Conservation (phyloP, 768 basidiomycete species). For the Multifurca ochricompacta region DNA sequence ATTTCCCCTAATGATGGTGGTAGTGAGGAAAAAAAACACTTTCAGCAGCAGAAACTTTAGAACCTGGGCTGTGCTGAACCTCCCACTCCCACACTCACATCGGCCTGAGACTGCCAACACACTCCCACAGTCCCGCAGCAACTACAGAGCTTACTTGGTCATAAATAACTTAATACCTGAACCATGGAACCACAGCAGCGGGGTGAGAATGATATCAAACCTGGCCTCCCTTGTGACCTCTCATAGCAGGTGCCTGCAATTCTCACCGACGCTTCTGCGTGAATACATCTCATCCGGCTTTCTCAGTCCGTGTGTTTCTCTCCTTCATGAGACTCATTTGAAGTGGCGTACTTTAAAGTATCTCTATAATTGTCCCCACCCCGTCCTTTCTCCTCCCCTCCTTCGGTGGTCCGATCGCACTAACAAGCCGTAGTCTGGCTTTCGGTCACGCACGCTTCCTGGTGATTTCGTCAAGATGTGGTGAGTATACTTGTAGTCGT, state of each 20-base stretch:
- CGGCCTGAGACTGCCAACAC: neutral
- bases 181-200: neutral
- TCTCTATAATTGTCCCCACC: neutral
- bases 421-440: neutral
- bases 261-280: conserved; percentile 15
- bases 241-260: conserved; percentile 2
- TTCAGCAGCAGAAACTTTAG: no score
- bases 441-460: neutral
- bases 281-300: neutral
- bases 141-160: neutral
- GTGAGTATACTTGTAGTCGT: neutral
- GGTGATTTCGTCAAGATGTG: neutral
- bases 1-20: no score
- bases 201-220: neutral
- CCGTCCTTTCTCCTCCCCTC: neutral
- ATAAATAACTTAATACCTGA: neutral
- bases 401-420: neutral
- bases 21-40: no score
- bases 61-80: no score
- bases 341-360: neutral
- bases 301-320: neutral
- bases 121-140: neutral
- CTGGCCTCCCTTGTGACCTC: neutral
- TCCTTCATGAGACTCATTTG: neutral
- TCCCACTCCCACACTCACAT: neutral